Base-by-base conservation (phyloP, 441 rosid species). In the Populus trichocarpa region DNA sequence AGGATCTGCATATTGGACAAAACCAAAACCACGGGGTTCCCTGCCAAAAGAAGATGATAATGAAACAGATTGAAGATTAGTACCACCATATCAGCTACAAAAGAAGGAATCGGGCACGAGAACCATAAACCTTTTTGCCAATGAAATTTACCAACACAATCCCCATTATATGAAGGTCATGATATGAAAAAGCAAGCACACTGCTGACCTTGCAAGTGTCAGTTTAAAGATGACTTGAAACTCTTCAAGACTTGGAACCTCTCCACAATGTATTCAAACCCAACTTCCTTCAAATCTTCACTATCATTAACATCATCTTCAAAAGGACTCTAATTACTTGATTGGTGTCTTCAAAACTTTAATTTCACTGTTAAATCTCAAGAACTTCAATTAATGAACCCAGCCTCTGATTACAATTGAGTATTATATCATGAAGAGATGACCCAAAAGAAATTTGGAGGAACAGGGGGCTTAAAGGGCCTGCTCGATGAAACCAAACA, bases 211-310 rank as follows among this genome's bases (percentile, higher is more conserved):
- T 90, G 94, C 86, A 92, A 87, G 86, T 90, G 85, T 87, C 91
- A 91, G 89, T 87, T 90, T 85, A 88, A 93, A 94, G 95, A 89
- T 86, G 94, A 93, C 95, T 93, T 90, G 90, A 92, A 86, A 87
- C 73, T 93, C 97, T 93, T 86, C 97, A 91, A 92, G 94, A 95
- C 96, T 92, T 91, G 96, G 89, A 86, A 92, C 83, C 89, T 89
- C 98, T 87, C 89, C 97, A 89, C 88, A 92, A 87, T 87, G 94
- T 87, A 95, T 83, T 89, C 96, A 95, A 87, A 92, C 95, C 86
- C 93, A 91, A 95, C 97, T 89, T 92, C 93, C 97, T 89, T 92
- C 93, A 92, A 90, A 90, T 89, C 98, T 89, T 95, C 96, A 92
- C 84, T 92, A 95, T 82, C 97, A 92, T 84, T 90, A 86, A 92